Evolutionary conservation across 106 monocot genomes (phyloP), one percentile per base, ranked within the genome.

Genomic region (Chionographis japonica): DNA sequence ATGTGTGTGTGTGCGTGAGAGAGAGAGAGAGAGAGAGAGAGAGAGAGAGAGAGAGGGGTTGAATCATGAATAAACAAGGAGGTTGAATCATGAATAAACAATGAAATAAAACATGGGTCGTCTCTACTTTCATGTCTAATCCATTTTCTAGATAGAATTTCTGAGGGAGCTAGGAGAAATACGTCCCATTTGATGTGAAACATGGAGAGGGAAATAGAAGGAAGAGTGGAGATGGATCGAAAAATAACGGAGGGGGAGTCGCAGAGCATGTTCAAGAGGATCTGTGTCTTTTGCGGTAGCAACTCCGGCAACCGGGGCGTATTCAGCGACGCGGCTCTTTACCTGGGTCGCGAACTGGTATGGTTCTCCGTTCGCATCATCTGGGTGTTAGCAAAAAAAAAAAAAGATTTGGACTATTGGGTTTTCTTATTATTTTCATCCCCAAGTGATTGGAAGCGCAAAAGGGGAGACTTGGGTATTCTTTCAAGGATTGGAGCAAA

Each of bases 231-330:
- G 41, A 50, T 60, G 58, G 19, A 49, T 46, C 9, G 60, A 36
- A 60, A 19, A 37, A 40, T 18, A 7, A 54, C 72, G 58, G 70
- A 40, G 11, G 82, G 58, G 17, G 67, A 56, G 46, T 8, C 17
- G 49, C 63, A 39, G 49, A 73, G 71, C 68, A 86, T 59, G 79
- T 91, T 91, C 72, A 81, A 65, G 74, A 89, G 67, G 66, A 78
- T 93, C 62, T 93, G 93, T 65, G 93, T 93, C 52, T 93, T 89
- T 64, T 89, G 93, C 52, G 93, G 93, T 36, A 93, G 93, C 77
- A 89, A 81, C 67, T 74, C 86, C 8, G 89, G 93, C 59, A 85
- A 86, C 60, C 73, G 75, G 40, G 62, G 75, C 36, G 78, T 82
- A 3, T 89, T 82, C 74, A 75, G 81, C 15, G 84, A 89, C 13